These are phyloP conservation scores for Diplogelasinospora grovesii DNA, from an alignment of 495 filamentous ascomycete species.

Conservation along the genomic window DNA sequence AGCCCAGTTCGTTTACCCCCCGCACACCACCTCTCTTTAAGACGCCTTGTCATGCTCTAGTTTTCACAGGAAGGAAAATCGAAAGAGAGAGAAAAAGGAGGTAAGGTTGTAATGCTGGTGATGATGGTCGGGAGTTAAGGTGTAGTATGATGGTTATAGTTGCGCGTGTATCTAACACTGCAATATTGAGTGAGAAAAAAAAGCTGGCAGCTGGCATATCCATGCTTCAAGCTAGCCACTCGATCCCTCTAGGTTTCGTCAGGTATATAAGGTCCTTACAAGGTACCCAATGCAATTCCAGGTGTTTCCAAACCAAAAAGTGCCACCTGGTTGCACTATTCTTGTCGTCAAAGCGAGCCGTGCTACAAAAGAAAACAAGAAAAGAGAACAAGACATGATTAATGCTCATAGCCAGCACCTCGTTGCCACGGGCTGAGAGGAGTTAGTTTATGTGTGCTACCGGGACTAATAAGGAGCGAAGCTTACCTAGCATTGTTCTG, in stretches of 20 bases:
- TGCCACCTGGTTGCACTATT: not conserved
- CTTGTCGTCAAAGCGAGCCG: not conserved
- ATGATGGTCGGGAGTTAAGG: too few species aligned
- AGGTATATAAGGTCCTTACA: too few species aligned
- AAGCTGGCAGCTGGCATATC: not conserved
- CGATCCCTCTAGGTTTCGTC: not conserved
- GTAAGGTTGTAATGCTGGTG: not conserved
- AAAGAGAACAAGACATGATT: conserved; percentile 10
- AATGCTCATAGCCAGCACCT: conserved; percentile 46
- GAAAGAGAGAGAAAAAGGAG: conserved; percentile 1
- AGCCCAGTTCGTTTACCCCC: too few species aligned
- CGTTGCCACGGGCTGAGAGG: conserved; percentile 47
- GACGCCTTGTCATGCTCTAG: conserved; percentile 12
- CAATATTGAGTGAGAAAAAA: not conserved
- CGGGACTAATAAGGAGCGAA: not conserved
- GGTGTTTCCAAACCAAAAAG: not conserved
- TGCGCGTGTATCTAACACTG: conserved; percentile 9
- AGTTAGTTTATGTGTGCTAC: conserved; percentile 16
- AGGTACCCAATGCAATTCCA: not conserved
- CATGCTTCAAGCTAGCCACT: not conserved
- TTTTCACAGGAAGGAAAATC: not conserved
- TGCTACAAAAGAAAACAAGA: not conserved
- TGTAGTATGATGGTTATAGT: not conserved
- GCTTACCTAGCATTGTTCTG: conserved; percentile 41
- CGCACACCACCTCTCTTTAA: too few species aligned